Base-by-base conservation (phyloP, 2,329 filamentous ascomycete species). In the Zopfia rhizophila region DNA sequence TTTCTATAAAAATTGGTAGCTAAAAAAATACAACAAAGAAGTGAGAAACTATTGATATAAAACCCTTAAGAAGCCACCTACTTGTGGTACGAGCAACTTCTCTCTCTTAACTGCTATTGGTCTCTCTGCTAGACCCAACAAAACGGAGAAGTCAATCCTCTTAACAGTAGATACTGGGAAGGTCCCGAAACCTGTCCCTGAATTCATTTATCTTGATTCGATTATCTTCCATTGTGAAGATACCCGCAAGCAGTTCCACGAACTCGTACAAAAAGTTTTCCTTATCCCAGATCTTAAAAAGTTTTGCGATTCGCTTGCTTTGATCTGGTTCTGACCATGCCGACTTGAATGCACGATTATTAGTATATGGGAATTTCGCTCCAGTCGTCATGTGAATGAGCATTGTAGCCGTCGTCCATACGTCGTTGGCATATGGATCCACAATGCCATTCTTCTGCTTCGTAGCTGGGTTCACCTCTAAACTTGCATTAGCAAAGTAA, bases 161-260 rank as follows among this genome's bases (percentile, higher is more conserved):
- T n/a, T n/a, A 39, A 39, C 22, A 39, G 16, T 39, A 39, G 17
- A 39, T 39, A 21, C 19, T 39, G n/a, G n/a, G n/a, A 8, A 39
- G 7, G 23, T 29, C 23, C 4, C 11, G 4, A 19, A 28, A 39
- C 7, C n/a, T 16, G 8, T 28, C 22, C 11, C 14, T 28, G 19
- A 39, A 39, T 18, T 28, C 16, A 11, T 39, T 13, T 10, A 39
- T 39, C 23, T 28, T 39, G 37, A 39, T 28, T 24, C 24, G 10
- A 10, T 29, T 18, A 5, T 39, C 24, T 30, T 39, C 13, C 14
- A 18, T 39, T 10, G 17, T 17, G 22, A 39, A 39, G 17, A 29
- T 28, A 24, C 19, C 37, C 18, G 17, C 24, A 28, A 39, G 23
- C 14, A 39, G 10, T 29, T 39, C 37, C 7, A 24, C n/a, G 30